Evolutionary conservation across 208 protist genomes (phyloP).

Genomic region (Leptomonas pyrrhocoris): DNA sequence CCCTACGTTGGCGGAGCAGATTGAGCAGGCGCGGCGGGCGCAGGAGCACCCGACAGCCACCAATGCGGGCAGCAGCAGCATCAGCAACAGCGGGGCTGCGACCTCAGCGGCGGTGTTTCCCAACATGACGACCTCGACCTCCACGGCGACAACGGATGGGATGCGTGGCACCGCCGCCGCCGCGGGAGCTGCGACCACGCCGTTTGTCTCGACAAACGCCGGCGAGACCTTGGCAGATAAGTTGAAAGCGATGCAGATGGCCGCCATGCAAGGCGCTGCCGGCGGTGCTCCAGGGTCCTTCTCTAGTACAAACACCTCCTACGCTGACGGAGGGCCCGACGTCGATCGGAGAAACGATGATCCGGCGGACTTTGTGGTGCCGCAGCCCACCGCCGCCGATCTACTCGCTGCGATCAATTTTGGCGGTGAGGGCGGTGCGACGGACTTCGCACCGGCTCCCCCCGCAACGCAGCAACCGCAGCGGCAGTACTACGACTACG

Average conservation of each 20-base stretch:
- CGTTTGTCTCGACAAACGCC: constrained; percentile 26
- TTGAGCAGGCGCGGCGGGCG: constrained; percentile 24
- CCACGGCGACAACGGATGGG: background rate
- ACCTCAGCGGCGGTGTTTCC: background rate
- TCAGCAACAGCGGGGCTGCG: background rate
- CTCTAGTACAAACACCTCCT: background rate
- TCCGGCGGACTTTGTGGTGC: constrained; percentile 3
- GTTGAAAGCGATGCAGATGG: constrained; percentile 64
- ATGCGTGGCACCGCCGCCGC: background rate
- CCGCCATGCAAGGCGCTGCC: constrained; percentile 10
- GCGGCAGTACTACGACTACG: background rate
- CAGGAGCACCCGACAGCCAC: constrained; percentile 6
- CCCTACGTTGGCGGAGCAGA: constrained; percentile 33
- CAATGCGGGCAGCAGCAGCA: background rate
- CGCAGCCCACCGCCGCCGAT: constrained; percentile 24
- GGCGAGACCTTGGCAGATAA: constrained; percentile 66
- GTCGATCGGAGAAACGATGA: background rate
- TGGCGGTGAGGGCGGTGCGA: background rate
- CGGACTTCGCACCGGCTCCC: background rate
- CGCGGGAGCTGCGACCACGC: background rate
- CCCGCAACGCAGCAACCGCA: background rate
- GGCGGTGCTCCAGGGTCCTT: background rate
- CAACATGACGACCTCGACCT: background rate
- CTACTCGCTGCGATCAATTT: constrained; percentile 33
- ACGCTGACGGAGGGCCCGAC: background rate